These are phyloP conservation scores for Dispira simplex DNA, from an alignment of 192 early-diverging fungal species.

Conservation along the genomic window DNA sequence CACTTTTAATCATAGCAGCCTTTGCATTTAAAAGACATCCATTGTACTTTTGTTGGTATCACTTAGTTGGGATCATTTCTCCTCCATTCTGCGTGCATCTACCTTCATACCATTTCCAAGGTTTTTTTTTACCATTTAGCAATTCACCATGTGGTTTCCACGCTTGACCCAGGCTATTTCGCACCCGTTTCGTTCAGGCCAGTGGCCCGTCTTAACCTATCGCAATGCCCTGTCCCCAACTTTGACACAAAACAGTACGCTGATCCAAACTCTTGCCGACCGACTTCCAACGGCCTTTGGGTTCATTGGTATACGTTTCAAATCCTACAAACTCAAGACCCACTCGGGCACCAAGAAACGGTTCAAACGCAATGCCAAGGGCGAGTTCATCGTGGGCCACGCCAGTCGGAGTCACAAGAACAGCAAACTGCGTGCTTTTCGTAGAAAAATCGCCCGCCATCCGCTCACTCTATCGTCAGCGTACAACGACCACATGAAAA, in stretches of 20 bases:
- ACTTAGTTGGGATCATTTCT: too few relatives aligned
- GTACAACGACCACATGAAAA: conserved; percentile 8
- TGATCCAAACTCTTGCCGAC: background rate
- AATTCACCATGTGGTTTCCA: background rate
- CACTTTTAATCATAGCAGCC: too few relatives aligned
- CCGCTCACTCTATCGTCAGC: background rate
- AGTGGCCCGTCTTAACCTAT: background rate
- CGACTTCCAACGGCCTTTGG: background rate
- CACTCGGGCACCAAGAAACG: conserved; percentile 11
- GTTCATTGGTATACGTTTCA: background rate
- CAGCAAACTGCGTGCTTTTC: background rate
- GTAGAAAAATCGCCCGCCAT: background rate
- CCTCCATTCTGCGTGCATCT: too few relatives aligned
- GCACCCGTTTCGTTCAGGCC: background rate
- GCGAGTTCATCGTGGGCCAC: background rate
- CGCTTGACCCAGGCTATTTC: background rate
- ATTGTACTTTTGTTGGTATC: too few relatives aligned
- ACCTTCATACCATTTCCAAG: too few relatives aligned
- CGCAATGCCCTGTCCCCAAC: background rate
- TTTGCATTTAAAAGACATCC: too few relatives aligned
- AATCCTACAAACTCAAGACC: conserved; percentile 3
- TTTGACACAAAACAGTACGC: too few relatives aligned
- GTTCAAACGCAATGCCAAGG: conserved; percentile 1
- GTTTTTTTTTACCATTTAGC: too few relatives aligned
- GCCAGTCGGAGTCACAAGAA: conserved; percentile 6